Evolutionary conservation across 441 rosid genomes (phyloP).

Genomic region (Adansonia gregorii): DNA sequence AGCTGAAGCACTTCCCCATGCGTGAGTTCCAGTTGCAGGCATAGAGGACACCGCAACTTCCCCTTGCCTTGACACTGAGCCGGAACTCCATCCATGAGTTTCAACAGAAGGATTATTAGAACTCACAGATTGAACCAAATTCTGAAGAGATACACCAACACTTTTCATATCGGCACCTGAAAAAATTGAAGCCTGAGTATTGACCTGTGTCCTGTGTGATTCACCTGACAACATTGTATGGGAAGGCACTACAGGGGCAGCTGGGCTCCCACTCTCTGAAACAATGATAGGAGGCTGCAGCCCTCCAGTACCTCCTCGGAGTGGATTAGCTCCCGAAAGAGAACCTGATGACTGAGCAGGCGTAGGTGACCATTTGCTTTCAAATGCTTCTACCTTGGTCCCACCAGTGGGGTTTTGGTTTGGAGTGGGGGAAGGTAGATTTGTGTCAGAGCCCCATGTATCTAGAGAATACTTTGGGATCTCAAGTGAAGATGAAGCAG

Average conservation of each 20-base stretch:
- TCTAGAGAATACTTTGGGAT: slow-evolving; percentile 55
- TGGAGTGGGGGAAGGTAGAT: slow-evolving; percentile 94
- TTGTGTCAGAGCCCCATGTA: slow-evolving; percentile 62
- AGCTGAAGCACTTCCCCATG: slow-evolving; percentile 55
- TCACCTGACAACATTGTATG: slow-evolving; percentile 37
- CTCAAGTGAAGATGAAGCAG: slow-evolving; percentile 53
- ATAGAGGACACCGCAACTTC: slow-evolving; percentile 41
- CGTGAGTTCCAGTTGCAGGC: slow-evolving; percentile 48
- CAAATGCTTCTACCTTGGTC: slow-evolving; percentile 47
- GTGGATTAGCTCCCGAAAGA: slow-evolving; percentile 31
- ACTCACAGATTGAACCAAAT: slow-evolving; percentile 44
- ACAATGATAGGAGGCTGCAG: slow-evolving; percentile 36
- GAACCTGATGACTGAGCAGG: slow-evolving; percentile 48
- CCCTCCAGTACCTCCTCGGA: slow-evolving; percentile 40
- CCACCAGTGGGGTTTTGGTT: slow-evolving; percentile 49
- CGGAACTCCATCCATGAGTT: slow-evolving; percentile 47
- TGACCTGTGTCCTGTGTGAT: slow-evolving; percentile 41
- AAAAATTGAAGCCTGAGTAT: slow-evolving; percentile 43
- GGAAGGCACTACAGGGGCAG: slow-evolving; percentile 41
- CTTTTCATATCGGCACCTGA: slow-evolving; percentile 40
- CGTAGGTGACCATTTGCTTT: slow-evolving; percentile 74
- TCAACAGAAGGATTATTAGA: slow-evolving; percentile 45
- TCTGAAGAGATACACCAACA: slow-evolving; percentile 43
- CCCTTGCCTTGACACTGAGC: slow-evolving; percentile 46
- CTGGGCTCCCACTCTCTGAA: slow-evolving; percentile 38